A percentile compares a stretch with the other conserved stretches of the same genome.
Evolutionary conservation across 2,329 filamentous ascomycete species (phyloP).

Genomic region (Ceratocystiopsis sp.): DNA sequence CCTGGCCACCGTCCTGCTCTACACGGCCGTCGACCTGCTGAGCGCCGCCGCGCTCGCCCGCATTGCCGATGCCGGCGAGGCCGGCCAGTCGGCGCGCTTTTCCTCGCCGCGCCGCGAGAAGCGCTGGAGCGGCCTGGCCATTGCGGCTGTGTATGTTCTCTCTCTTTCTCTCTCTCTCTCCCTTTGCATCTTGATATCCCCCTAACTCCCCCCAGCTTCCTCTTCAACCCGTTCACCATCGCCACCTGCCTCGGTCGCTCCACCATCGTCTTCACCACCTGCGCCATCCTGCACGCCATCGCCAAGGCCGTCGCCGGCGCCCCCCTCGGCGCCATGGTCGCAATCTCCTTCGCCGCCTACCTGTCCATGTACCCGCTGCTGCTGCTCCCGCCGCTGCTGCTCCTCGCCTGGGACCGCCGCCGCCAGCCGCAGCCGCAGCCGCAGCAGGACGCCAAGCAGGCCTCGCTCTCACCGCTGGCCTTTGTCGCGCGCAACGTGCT

Average conservation of each 20-base stretch:
- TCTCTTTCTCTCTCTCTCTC: neutral
- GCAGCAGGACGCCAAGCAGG: too few species aligned
- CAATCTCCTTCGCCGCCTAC: slow-evolving; percentile 75
- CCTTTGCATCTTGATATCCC: neutral
- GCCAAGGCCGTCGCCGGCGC: slow-evolving; percentile 62
- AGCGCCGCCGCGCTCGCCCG: slow-evolving; percentile 62
- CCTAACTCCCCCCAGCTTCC: slow-evolving; percentile 38
- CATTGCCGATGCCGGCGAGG: slow-evolving; percentile 69
- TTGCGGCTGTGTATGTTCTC: slow-evolving; percentile 56
- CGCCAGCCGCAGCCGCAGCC: slow-evolving; percentile 9
- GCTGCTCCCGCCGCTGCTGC: slow-evolving; percentile 62
- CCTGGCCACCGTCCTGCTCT: slow-evolving; percentile 63
- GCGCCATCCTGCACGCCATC: slow-evolving; percentile 71
- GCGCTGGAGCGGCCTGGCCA: slow-evolving; percentile 54
- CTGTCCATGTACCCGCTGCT: slow-evolving; percentile 83
- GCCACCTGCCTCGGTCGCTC: slow-evolving; percentile 80
- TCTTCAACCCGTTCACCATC: slow-evolving; percentile 91
- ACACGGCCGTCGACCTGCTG: slow-evolving; percentile 63
- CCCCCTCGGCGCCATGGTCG: slow-evolving; percentile 61
- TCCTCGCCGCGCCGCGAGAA: slow-evolving; percentile 61
- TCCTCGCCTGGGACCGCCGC: slow-evolving; percentile 62
- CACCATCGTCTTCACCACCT: slow-evolving; percentile 75
- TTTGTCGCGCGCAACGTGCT: slow-evolving; percentile 40
- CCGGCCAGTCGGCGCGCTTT: slow-evolving; percentile 56
- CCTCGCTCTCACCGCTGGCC: slow-evolving; percentile 16